Percentiles rank a stretch among this genome's conserved stretches.
Evolutionary conservation across 176 grass and related monocot genomes (phyloP).

Genomic region (Triticum turgidum): DNA sequence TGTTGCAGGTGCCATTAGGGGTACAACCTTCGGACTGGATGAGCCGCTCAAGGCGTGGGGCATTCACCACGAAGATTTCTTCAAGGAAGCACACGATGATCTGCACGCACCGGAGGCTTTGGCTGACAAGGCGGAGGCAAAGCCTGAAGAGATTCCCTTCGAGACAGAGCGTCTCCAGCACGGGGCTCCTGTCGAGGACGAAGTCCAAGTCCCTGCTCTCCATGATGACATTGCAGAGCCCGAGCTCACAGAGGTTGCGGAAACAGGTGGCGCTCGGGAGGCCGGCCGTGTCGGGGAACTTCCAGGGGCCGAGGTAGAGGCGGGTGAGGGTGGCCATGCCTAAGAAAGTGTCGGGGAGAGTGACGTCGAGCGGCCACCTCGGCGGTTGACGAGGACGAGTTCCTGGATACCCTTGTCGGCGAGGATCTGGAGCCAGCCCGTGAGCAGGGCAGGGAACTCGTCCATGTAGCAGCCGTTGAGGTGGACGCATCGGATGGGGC

Average conservation of each 20-base stretch:
- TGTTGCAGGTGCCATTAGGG: background rate
- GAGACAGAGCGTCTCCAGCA: background rate
- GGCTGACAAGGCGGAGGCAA: background rate
- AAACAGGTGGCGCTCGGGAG: background rate
- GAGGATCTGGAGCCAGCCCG: background rate
- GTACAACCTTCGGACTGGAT: background rate
- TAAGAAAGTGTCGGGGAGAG: background rate
- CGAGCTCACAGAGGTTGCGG: background rate
- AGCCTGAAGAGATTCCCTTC: background rate
- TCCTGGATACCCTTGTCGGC: background rate
- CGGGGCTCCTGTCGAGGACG: slow-evolving; percentile 1
- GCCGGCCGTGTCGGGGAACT: background rate
- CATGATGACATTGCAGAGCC: background rate
- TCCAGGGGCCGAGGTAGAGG: background rate
- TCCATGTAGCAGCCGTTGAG: background rate
- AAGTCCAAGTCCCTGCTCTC: slow-evolving; percentile 14
- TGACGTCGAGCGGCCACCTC: background rate
- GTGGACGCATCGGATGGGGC: background rate
- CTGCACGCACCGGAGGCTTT: background rate
- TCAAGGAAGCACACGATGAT: background rate
- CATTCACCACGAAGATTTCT: background rate
- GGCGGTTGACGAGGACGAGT: background rate
- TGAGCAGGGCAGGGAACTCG: background rate
- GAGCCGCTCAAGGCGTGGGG: background rate
- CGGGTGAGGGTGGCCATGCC: background rate